Evolutionary conservation across 306 rosid genomes (phyloP).

Genomic region (Pterocarpus macrocarpus): DNA sequence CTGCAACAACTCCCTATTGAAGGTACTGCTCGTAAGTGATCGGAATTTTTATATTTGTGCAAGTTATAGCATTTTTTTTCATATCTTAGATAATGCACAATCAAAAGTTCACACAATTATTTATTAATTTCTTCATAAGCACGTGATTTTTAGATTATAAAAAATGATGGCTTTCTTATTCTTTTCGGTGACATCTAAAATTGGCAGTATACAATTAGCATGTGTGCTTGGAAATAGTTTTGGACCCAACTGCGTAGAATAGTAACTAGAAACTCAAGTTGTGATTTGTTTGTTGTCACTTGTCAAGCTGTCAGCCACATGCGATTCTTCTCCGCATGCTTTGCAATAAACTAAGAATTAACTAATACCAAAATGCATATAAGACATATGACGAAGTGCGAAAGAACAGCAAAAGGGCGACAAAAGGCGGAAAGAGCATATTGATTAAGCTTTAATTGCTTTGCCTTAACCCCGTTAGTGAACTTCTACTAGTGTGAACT

Average conservation of each 20-base stretch:
- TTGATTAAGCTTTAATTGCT: conserved; percentile 33
- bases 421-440: background rate
- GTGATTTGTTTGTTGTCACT: conserved; percentile 12
- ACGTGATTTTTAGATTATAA: background rate
- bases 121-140: background rate
- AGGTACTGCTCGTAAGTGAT: background rate
- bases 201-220: conserved; percentile 9
- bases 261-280: conserved; percentile 4
- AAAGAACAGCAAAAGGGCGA: conserved; percentile 17
- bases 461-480: conserved; percentile 33
- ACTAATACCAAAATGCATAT: background rate
- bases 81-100: background rate
- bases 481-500: background rate
- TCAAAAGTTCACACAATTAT: background rate
- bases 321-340: conserved; percentile 21
- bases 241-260: conserved; percentile 14
- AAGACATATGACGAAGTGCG: background rate
- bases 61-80: background rate
- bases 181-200: background rate
- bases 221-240: conserved; percentile 13
- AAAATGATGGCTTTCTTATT: background rate
- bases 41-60: background rate
- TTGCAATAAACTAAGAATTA: conserved; percentile 16
- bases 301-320: conserved; percentile 42
- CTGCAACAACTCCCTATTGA: background rate